Conservation (phyloP, 179 eudicot species). For the Camellia oleifera region DNA sequence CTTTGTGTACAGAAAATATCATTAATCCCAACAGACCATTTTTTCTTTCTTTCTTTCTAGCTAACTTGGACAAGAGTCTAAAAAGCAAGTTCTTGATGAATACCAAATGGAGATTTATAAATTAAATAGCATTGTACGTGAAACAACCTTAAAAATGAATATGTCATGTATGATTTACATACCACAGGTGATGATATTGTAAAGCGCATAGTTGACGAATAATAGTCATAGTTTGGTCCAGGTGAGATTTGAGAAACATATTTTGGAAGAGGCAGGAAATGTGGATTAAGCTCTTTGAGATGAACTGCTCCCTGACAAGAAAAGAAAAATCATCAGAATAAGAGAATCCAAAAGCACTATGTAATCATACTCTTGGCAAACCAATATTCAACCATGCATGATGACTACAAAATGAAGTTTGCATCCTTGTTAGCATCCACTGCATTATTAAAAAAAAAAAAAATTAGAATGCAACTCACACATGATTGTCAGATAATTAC, state of each 20-base stretch:
- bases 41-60: neutral
- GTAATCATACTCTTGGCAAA: neutral
- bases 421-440: neutral
- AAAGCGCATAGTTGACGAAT: slow-evolving; percentile 82
- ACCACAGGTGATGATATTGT: slow-evolving; percentile 93
- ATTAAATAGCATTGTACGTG: slow-evolving; percentile 6
- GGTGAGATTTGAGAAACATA: slow-evolving; percentile 80
- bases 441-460: neutral
- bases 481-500: neutral
- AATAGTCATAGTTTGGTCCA: slow-evolving; percentile 87
- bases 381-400: neutral
- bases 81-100: neutral
- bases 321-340: neutral
- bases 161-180: slow-evolving; percentile 24
- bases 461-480: neutral
- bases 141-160: neutral
- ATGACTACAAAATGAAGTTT: neutral
- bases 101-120: slow-evolving; percentile 11
- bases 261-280: slow-evolving; percentile 74
- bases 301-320: slow-evolving; percentile 50
- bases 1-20: neutral
- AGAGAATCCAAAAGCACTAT: neutral
- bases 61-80: neutral
- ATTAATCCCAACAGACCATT: neutral
- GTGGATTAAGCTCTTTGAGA: slow-evolving; percentile 63